Conservation (phyloP, 2,329 filamentous ascomycete genomes). For the Colletotrichum destructivum region DNA sequence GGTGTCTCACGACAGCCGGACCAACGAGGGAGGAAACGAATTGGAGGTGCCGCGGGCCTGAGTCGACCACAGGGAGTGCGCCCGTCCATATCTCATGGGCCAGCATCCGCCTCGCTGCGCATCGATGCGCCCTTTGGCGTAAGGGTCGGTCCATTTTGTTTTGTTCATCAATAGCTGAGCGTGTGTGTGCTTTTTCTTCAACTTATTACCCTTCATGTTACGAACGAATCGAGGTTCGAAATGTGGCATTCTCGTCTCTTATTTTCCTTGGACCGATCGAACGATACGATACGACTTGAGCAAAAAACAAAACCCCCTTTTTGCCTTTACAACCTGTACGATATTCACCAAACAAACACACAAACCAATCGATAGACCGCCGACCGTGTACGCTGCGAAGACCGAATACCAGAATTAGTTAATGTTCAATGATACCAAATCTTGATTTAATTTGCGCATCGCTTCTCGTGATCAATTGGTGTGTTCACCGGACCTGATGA, state of each 20-base stretch:
- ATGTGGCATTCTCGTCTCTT: slow-evolving; percentile 3
- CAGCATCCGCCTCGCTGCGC: background rate
- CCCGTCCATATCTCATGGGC: background rate
- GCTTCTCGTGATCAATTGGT: background rate
- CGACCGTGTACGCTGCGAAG: slow-evolving; percentile 19
- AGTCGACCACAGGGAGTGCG: background rate
- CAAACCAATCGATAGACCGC: slow-evolving; percentile 19
- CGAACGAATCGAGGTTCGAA: slow-evolving; percentile 20
- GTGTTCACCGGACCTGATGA: background rate
- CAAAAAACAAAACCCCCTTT: background rate
- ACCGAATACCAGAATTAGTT: slow-evolving; percentile 2
- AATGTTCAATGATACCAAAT: background rate
- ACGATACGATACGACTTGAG: background rate
- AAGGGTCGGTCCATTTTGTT: background rate
- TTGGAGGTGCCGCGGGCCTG: slow-evolving; percentile 14
- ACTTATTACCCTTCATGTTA: background rate
- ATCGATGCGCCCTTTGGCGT: background rate
- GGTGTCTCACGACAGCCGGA: slow-evolving; percentile 19
- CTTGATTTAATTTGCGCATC: background rate
- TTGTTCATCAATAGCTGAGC: slow-evolving; percentile 4
- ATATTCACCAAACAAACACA: slow-evolving; percentile 16
- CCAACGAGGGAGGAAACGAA: slow-evolving; percentile 13
- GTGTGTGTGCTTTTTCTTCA: slow-evolving; percentile 12
- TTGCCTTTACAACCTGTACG: slow-evolving; percentile 18
- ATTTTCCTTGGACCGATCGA: slow-evolving; percentile 27